phyloP scores from a whole-genome alignment of 208 protist genomes.

The Leptomonas pyrrhocoris region DNA sequence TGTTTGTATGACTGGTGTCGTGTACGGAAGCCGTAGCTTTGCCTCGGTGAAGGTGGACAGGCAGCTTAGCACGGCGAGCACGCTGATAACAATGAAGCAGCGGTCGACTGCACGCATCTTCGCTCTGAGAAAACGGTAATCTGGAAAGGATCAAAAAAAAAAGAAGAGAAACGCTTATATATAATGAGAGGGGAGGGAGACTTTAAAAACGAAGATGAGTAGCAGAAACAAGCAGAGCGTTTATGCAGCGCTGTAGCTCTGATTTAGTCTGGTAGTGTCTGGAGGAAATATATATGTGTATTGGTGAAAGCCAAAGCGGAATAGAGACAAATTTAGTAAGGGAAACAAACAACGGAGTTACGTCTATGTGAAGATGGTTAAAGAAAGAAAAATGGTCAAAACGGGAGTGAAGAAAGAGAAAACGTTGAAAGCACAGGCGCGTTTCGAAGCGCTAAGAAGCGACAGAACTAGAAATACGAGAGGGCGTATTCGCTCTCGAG shows the following conservation, averaged over 20 bases:
- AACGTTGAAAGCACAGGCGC: too few relatives aligned
- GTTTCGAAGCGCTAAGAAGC: too few relatives aligned
- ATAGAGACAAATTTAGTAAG: too few relatives aligned
- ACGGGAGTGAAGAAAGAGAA: too few relatives aligned
- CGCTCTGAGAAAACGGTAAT: neutral
- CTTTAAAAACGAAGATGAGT: neutral
- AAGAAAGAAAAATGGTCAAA: too few relatives aligned
- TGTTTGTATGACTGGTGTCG: slow-evolving; percentile 25
- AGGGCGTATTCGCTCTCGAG: too few relatives aligned
- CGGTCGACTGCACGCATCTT: neutral
- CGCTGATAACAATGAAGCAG: neutral
- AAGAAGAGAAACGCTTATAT: slow-evolving; percentile 1
- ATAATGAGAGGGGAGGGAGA: neutral
- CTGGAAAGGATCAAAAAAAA: neutral
- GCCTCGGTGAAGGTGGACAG: slow-evolving; percentile 1
- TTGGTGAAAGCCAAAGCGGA: too few relatives aligned
- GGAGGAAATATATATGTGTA: neutral
- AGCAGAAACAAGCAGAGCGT: neutral
- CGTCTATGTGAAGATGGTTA: too few relatives aligned
- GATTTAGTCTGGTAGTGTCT: slow-evolving; percentile 4
- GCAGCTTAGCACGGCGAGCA: neutral
- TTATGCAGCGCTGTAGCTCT: neutral
- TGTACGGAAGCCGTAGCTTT: slow-evolving; percentile 18
- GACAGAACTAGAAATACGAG: too few relatives aligned
- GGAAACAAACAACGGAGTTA: too few relatives aligned